phyloP scores from a whole-genome alignment of 306 rosid genomes.

The Quercus bicolor region DNA sequence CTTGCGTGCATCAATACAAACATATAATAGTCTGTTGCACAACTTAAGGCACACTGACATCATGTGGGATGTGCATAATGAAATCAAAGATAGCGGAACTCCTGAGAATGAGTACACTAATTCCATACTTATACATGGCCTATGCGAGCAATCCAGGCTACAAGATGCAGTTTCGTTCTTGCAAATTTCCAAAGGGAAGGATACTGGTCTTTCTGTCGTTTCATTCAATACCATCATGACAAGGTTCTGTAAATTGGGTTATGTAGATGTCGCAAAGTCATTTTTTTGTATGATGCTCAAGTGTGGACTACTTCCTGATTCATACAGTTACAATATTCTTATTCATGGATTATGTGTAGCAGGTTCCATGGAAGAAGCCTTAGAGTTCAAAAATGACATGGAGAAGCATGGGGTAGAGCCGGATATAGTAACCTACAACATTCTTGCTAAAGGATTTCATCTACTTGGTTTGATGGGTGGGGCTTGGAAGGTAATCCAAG shows the following conservation, averaged over 20 bases:
- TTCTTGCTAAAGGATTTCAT: conserved; percentile 50
- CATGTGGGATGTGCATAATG: conserved; percentile 47
- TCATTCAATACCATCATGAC: conserved; percentile 48
- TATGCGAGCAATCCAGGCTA: conserved; percentile 44
- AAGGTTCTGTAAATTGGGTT: conserved; percentile 42
- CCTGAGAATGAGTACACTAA: conserved; percentile 37
- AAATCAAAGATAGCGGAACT: conserved; percentile 30
- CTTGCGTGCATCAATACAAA: conserved; percentile 35
- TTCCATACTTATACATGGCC: conserved; percentile 44
- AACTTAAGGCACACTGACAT: conserved; percentile 40
- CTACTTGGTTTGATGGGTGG: conserved; percentile 48
- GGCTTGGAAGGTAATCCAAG: conserved; percentile 34
- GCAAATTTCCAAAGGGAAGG: conserved; percentile 11
- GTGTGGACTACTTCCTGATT: conserved; percentile 45
- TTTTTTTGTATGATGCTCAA: conserved; percentile 50
- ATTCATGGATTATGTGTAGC: conserved; percentile 57
- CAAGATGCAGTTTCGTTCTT: conserved; percentile 42
- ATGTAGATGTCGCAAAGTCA: conserved; percentile 39
- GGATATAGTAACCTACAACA: conserved; percentile 40
- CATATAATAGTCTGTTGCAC: conserved; percentile 44
- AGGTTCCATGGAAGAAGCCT: conserved; percentile 54
- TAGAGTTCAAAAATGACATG: conserved; percentile 43
- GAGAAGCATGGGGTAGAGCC: conserved; percentile 46
- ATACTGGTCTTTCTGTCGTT: conserved; percentile 34
- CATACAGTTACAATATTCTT: conserved; percentile 56